Evolutionary conservation across 2,329 filamentous ascomycete genomes (phyloP), one percentile per base, ranked within the genome.

Genomic region (Cytospora paraplurivora): DNA sequence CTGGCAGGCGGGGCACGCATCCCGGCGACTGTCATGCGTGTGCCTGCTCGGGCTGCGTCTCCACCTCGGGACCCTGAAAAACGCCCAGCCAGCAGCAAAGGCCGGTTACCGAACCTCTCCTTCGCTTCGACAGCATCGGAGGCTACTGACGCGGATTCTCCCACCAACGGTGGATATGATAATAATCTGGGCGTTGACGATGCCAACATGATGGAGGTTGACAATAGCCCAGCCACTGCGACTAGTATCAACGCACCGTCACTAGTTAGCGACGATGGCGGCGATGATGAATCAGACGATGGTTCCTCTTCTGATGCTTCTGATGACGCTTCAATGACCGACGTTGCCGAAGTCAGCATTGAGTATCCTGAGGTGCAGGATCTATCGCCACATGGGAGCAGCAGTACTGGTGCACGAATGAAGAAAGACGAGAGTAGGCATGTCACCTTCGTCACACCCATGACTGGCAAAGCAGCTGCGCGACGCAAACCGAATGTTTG

Each of bases 251-350:
- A 91, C 68, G 89, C 90, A 10, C 90, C 90, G 27, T 92, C 89
- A 69, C 81, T 93, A 56, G 89, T 93, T 71, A 92, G 89, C 75
- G 90, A 93, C 75, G 89, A 92, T 71, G 88, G 89, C 69, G 90
- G 92, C 72, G 91, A 90, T 70, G 89, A 90, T 68, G 88, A 89
- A 62, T 91, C 88, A 1, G 86, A 89, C 62, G 85, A 86, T 64
- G 83, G 81, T 53, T 89, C 85, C 4, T 82, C 82, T 51, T 88
- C 86, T 5, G 86, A 86, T 33, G 78, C 78, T 60, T 84, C 81
- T 62, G 84, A 86, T 56, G 80, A 77, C 62, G 85, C 85, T 64
- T 81, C 82, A 4, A 79, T 85, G 32, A 84, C 84, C 12, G 85
- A 88, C 69, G 81, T 88, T 47, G 82, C 85, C 34, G 86, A 88